Conservation (phyloP, 129 eudicot species). For the Glebionis coronaria region DNA sequence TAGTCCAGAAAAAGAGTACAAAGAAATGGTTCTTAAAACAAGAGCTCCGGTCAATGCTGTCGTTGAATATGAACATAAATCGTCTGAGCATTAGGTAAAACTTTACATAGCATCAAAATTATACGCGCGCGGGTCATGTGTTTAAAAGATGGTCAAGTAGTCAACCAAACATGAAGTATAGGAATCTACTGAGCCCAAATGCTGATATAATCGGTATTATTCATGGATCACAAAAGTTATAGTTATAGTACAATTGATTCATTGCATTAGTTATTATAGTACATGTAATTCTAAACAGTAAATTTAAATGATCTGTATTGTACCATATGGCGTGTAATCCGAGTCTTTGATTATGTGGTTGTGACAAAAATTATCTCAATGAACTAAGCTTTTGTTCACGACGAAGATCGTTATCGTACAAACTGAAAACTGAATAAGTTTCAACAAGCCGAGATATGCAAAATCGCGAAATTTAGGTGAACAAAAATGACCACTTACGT, state of each 20-base stretch:
- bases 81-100: slow-evolving; percentile 17
- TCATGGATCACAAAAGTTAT: background rate
- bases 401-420: too few species aligned
- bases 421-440: too few species aligned
- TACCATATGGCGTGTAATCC: background rate
- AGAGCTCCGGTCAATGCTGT: slow-evolving; percentile 72
- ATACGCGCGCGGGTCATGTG: background rate
- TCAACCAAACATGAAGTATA: background rate
- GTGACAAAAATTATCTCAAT: background rate
- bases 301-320: background rate
- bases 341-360: background rate
- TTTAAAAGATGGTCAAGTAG: background rate
- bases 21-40: slow-evolving; percentile 84
- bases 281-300: background rate
- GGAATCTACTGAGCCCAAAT: background rate
- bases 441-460: too few species aligned
- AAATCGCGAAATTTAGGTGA: too few species aligned
- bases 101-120: too few species aligned
- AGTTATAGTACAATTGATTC: background rate
- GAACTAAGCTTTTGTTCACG: background rate
- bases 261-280: background rate
- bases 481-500: too few species aligned
- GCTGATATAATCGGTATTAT: background rate
- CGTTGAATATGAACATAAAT: slow-evolving; percentile 35
- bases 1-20: slow-evolving; percentile 73